Percentiles rank a stretch among this genome's conserved stretches.
Conservation (phyloP, 331 rosid species). For the Quercus phellos region DNA sequence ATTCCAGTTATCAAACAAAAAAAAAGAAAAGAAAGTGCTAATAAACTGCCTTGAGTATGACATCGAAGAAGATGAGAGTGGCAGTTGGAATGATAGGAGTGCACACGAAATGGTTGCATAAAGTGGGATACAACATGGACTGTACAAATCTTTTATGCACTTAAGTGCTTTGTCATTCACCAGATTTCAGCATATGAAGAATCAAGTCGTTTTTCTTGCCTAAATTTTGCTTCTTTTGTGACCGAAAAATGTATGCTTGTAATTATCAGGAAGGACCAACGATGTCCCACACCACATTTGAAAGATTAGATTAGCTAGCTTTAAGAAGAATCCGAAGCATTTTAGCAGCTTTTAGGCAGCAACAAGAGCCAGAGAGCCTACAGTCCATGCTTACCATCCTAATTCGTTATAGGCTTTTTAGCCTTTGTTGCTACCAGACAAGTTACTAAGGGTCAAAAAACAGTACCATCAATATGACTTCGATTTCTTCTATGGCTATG, state of each 20-base stretch:
- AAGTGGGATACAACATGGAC: neutral
- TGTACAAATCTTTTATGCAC: neutral
- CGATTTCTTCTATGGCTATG: slow-evolving; percentile 14
- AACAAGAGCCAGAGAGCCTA: slow-evolving; percentile 33
- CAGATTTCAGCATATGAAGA: slow-evolving; percentile 1
- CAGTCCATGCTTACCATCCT: slow-evolving; percentile 17
- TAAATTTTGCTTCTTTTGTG: slow-evolving; percentile 17
- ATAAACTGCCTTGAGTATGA: neutral
- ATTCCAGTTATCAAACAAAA: too few species aligned
- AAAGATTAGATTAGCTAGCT: slow-evolving; percentile 23
- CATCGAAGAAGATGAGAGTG: neutral
- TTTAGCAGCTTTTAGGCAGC: slow-evolving; percentile 37
- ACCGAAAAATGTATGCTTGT: slow-evolving; percentile 30
- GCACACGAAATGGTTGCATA: neutral
- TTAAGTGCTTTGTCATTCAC: neutral
- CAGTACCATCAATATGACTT: slow-evolving; percentile 18
- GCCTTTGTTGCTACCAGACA: slow-evolving; percentile 34
- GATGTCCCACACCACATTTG: slow-evolving; percentile 36
- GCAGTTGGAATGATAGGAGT: neutral
- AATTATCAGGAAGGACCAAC: slow-evolving; percentile 29
- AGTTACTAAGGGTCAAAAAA: slow-evolving; percentile 34
- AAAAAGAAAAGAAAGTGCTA: too few species aligned
- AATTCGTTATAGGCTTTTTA: slow-evolving; percentile 17
- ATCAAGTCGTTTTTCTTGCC: slow-evolving; percentile 8
- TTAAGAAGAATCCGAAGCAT: slow-evolving; percentile 65